phyloP scores from a whole-genome alignment of 108 stramenopile genomes.

The Discostella pseudostelligera region DNA sequence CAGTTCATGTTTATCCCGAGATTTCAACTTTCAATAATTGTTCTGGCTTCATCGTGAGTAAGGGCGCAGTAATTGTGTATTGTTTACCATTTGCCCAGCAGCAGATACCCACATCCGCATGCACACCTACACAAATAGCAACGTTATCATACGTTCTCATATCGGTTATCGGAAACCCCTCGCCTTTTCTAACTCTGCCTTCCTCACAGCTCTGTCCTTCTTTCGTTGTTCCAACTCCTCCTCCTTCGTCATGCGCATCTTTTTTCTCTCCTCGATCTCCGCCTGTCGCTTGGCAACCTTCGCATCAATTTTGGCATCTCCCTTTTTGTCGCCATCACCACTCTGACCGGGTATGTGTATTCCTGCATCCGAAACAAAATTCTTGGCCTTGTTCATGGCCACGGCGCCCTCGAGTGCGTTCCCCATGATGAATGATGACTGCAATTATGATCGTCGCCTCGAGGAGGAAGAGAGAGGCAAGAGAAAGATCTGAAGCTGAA shows the following conservation, averaged over 20 bases:
- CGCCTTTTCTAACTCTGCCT: constrained; percentile 24
- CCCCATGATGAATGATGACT: constrained; percentile 16
- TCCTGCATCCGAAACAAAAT: constrained; percentile 17
- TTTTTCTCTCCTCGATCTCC: constrained; percentile 1
- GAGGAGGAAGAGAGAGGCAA: too few relatives aligned
- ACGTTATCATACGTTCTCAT: neutral
- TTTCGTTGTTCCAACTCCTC: constrained; percentile 10
- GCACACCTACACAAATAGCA: too few relatives aligned
- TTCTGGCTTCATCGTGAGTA: too few relatives aligned
- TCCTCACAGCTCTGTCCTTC: constrained; percentile 7
- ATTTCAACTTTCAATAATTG: too few relatives aligned
- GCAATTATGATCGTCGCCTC: too few relatives aligned
- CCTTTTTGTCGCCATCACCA: constrained; percentile 7
- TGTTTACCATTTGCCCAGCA: too few relatives aligned
- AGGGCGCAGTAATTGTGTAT: too few relatives aligned
- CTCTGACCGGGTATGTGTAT: constrained; percentile 3
- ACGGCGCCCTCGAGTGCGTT: constrained; percentile 14
- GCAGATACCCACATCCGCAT: too few relatives aligned
- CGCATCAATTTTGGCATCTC: constrained; percentile 15
- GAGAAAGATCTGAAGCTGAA: too few relatives aligned
- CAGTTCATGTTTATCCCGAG: too few relatives aligned
- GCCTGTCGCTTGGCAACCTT: constrained; percentile 23
- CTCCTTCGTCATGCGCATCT: neutral
- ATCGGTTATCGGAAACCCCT: constrained; percentile 16
- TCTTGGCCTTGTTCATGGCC: constrained; percentile 21